A percentile compares a stretch with the other conserved stretches of the same genome.
These are phyloP conservation scores for Aspergillus saccharolyticus DNA, from an alignment of 495 filamentous ascomycete genomes.

Conservation along the genomic window DNA sequence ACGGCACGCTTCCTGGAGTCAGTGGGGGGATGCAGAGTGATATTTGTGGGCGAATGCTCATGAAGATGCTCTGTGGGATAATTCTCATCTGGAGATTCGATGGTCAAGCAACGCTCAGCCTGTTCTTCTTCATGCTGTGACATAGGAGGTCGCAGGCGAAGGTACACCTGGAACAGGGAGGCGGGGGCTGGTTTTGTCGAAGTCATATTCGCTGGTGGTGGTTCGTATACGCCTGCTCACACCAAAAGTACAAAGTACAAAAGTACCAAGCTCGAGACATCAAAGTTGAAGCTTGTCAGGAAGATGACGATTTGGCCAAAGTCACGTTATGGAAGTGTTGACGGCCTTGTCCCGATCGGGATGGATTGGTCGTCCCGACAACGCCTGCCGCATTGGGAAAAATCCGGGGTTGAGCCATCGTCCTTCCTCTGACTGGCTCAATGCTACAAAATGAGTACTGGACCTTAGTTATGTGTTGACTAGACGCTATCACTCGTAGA, in stretches of 20 bases:
- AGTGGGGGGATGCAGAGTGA: slow-evolving; percentile 79
- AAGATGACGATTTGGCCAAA: slow-evolving; percentile 1
- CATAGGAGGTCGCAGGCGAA: slow-evolving; percentile 76
- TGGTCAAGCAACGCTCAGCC: slow-evolving; percentile 68
- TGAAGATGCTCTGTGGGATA: slow-evolving; percentile 16
- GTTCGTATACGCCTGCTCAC: slow-evolving; percentile 4
- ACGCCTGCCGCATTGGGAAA: slow-evolving; percentile 6
- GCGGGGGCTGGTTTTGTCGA: slow-evolving; percentile 44
- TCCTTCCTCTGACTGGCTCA: background rate
- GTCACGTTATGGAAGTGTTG: slow-evolving; percentile 10
- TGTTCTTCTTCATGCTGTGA: slow-evolving; percentile 30
- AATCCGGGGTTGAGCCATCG: background rate
- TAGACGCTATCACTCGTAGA: no score
- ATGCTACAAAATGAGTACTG: no score
- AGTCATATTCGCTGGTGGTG: slow-evolving; percentile 27
- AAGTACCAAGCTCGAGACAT: background rate
- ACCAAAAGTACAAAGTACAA: background rate
- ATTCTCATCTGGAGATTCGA: slow-evolving; percentile 53
- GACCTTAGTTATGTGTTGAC: no score
- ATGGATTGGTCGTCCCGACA: slow-evolving; percentile 16
- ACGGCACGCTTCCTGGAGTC: slow-evolving; percentile 75
- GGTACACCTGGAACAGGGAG: slow-evolving; percentile 85
- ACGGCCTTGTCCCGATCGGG: slow-evolving; percentile 2
- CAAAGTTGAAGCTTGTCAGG: no score
- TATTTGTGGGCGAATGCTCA: slow-evolving; percentile 62